phyloP scores from a whole-genome alignment of 495 filamentous ascomycete species.

The Terfezia claveryi region DNA sequence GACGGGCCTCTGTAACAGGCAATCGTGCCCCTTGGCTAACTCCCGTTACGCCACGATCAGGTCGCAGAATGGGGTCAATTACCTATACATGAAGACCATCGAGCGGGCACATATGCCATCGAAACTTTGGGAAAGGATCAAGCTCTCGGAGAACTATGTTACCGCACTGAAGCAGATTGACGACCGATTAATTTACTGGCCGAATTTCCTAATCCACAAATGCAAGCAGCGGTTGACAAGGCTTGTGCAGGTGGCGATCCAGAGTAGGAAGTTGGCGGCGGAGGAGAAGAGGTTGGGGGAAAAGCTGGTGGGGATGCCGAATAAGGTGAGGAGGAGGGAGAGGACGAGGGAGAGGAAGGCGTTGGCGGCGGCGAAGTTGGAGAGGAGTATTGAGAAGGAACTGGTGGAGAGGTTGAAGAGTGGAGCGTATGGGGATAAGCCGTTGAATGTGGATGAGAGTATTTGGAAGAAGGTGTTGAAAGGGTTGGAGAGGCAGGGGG shows the following conservation, averaged over 20 bases:
- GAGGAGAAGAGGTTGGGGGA: constrained; percentile 87
- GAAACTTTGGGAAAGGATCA: constrained; percentile 89
- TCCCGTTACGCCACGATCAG: constrained; percentile 88
- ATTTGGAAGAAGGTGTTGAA: constrained; percentile 97
- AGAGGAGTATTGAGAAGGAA: constrained; percentile 88
- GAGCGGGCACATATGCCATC: constrained; percentile 76
- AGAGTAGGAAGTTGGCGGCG: constrained; percentile 58
- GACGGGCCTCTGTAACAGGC: constrained; percentile 81
- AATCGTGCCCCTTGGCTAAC: constrained; percentile 90
- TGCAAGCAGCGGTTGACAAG: constrained; percentile 94
- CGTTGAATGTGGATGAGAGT: constrained; percentile 74
- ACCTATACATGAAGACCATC: constrained; percentile 93
- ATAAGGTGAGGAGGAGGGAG: constrained; percentile 75
- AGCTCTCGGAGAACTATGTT: constrained; percentile 72
- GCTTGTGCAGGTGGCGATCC: constrained; percentile 77
- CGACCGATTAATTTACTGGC: constrained; percentile 77
- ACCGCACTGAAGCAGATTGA: constrained; percentile 78
- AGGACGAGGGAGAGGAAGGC: constrained; percentile 86
- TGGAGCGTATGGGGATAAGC: constrained; percentile 85
- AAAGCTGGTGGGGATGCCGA: constrained; percentile 64
- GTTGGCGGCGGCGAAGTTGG: constrained; percentile 79
- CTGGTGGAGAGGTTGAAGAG: constrained; percentile 75
- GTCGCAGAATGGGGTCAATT: constrained; percentile 57
- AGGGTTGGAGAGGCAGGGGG: constrained; percentile 67
- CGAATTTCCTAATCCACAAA: constrained; percentile 85